Evolutionary conservation across 345 rosid species (phyloP), one percentile per base, ranked within the genome.

Genomic region (Triadica sebifera): DNA sequence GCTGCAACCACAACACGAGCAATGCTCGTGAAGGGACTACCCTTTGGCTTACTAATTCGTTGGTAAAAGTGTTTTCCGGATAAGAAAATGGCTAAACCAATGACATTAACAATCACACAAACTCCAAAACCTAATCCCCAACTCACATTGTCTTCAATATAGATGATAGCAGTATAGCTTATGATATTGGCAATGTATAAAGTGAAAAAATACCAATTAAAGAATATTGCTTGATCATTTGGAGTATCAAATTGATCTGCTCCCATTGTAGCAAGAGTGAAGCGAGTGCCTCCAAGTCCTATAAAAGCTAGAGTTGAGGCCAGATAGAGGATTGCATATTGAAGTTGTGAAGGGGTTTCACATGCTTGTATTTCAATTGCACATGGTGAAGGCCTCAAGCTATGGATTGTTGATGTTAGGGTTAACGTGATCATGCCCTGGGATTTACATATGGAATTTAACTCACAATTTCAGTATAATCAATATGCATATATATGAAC

Each of bases 111-210:
- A 61, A 51, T 29, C 4, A 24, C 73, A 43, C 76, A 74, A 22
- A 81, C 19, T 19, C 71, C 82, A 78, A 74, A 78, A 0, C 81
- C 84, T 8, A 74, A 45, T 5, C 69, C 76, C 84, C 81, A 81
- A 53, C 84, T 71, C 6, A 77, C 71, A 11, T 65, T 73, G 38
- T 69, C 78, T 66, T 77, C 46, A 16, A 78, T 45, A 29, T 77
- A 81, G 22, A 78, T 76, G 9, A 77, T 59, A 34, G 17, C 76
- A 8, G 67, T 51, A 41, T 43, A 39, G 50, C 72, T 56, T 4
- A 78, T 19, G 19, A 70, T 29, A 50, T 16, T 49, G 17, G 76
- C 38, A 15, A 45, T 4, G 57, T 68, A 74, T 0, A 66, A 61
- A 61, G 43, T 22, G 12, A 74, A 34, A 62, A 77, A 74, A 52